Evolutionary conservation across 257 asterid genomes (phyloP), one percentile per base, ranked within the genome.

Genomic region (Ilex asprella): DNA sequence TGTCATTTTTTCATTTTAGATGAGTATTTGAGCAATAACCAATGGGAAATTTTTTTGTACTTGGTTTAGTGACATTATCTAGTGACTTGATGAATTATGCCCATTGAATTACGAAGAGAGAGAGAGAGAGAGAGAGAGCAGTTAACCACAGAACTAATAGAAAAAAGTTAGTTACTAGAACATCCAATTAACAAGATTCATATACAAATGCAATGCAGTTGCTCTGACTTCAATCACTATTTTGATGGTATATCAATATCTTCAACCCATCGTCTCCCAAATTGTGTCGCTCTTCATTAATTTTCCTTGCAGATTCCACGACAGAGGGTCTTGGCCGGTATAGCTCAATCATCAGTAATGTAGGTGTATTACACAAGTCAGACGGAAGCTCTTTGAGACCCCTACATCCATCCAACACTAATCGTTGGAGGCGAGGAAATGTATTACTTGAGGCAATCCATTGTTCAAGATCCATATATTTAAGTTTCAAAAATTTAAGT

Each of bases 381-480:
- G 51, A 35, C n/a, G 73, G 69, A n/a, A 72, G 51, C 51, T 67
- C 54, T n/a, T 39, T 6, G 5, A 59, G 31, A 12, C 8, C 0
- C 0, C 7, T 0, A 27, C 72, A 62, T 0, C 13, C 1, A 4
- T 9, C 6, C 39, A 76, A 55, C 13, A 30, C 2, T 11, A 71
- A 59, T 21, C 35, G 5, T 58, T 67, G 68, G 11, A 71, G 81
- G 10, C 30, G 14, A 8, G 71, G 71, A 47, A 71, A 35, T 9
- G 16, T 8, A 62, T 62, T 43, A 60, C 32, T 55, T 49, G 53
- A 59, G 30, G 54, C 71, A 64, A 31, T 47, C 71, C 71, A 70
- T 2, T 31, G 29, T 15, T 31, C 7, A 2, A 64, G 56, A 56
- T 58, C 21, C 1, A 56, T 41, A 5, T 39, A 16, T 0, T 58